These are phyloP conservation scores for Peniophora sp. DNA, from an alignment of 1,284 basidiomycete species.

Conservation along the genomic window DNA sequence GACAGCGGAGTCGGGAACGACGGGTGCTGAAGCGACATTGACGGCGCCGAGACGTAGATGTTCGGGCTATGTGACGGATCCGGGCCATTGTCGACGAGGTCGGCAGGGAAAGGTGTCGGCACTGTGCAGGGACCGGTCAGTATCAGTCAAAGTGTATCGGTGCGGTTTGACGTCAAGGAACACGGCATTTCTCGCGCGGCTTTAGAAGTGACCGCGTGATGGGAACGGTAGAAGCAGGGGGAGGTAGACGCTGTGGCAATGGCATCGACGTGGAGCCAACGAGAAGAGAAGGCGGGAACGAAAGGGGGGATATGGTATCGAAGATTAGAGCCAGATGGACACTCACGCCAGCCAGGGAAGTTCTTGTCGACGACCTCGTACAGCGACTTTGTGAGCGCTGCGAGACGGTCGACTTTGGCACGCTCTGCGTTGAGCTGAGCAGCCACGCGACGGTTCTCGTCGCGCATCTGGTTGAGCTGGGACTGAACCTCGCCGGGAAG, in stretches of 20 bases:
- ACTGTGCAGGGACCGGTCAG: slow-evolving; percentile 29
- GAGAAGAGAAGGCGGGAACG: not conserved
- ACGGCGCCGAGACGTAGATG: slow-evolving; percentile 65
- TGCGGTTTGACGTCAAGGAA: no score
- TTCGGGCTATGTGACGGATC: slow-evolving; percentile 37
- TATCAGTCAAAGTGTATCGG: no score
- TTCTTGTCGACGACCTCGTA: slow-evolving; percentile 51
- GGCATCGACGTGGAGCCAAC: not conserved
- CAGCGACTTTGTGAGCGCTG: slow-evolving; percentile 33
- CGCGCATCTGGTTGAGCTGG: slow-evolving; percentile 58
- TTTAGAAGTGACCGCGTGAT: no score
- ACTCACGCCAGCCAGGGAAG: slow-evolving; percentile 44
- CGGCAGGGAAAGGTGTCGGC: slow-evolving; percentile 48
- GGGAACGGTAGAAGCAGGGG: no score
- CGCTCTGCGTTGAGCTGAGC: slow-evolving; percentile 45
- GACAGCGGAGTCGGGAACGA: slow-evolving; percentile 15
- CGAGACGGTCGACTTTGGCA: slow-evolving; percentile 29
- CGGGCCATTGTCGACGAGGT: slow-evolving; percentile 41
- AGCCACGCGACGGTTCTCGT: slow-evolving; percentile 56
- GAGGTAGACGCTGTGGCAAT: no score
- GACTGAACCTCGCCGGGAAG: slow-evolving; percentile 72
- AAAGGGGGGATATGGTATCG: slow-evolving; percentile 2
- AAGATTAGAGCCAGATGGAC: not conserved
- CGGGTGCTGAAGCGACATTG: slow-evolving; percentile 25
- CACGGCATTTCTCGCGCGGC: no score